These are phyloP conservation scores for Cystobasidiaceae sp. DNA, from an alignment of 1,284 basidiomycete genomes.

Conservation along the genomic window DNA sequence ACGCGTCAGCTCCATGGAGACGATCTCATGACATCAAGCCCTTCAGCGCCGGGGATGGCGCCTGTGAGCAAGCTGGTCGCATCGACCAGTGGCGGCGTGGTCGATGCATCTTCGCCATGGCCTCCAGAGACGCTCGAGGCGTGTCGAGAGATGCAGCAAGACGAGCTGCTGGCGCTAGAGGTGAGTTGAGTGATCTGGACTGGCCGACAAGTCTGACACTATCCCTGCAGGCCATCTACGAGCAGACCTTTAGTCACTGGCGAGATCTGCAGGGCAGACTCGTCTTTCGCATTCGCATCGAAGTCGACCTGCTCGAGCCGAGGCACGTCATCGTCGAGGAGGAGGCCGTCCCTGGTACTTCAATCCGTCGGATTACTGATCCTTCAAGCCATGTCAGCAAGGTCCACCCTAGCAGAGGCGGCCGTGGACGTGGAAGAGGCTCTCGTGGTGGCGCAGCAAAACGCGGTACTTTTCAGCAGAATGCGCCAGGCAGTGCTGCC, in stretches of 20 bases:
- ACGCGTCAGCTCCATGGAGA: no score
- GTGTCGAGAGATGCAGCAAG: slow-evolving; percentile 35
- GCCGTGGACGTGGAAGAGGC: background rate
- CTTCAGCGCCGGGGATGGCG: no score
- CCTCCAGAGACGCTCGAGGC: slow-evolving; percentile 5
- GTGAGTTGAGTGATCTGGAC: background rate
- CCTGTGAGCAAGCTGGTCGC: no score
- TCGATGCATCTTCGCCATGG: background rate
- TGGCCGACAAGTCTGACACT: background rate
- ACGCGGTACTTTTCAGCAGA: background rate
- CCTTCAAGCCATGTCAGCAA: no score
- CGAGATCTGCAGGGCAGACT: slow-evolving; percentile 14
- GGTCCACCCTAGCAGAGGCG: no score
- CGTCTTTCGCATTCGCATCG: slow-evolving; percentile 20
- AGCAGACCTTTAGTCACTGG: slow-evolving; percentile 23
- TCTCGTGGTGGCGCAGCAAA: background rate
- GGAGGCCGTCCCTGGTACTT: slow-evolving; percentile 1
- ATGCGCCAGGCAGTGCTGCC: no score
- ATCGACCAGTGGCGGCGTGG: background rate
- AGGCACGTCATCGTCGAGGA: slow-evolving; percentile 30
- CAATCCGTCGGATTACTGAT: no score
- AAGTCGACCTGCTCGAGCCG: slow-evolving; percentile 31
- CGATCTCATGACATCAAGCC: no score
- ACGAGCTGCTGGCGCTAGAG: slow-evolving; percentile 37
- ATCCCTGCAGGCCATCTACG: slow-evolving; percentile 36